Percentiles rank a stretch among this genome's conserved stretches.
These are phyloP conservation scores for Lasiodiplodia theobromae DNA, from an alignment of 2,329 filamentous ascomycete species.

Conservation along the genomic window DNA sequence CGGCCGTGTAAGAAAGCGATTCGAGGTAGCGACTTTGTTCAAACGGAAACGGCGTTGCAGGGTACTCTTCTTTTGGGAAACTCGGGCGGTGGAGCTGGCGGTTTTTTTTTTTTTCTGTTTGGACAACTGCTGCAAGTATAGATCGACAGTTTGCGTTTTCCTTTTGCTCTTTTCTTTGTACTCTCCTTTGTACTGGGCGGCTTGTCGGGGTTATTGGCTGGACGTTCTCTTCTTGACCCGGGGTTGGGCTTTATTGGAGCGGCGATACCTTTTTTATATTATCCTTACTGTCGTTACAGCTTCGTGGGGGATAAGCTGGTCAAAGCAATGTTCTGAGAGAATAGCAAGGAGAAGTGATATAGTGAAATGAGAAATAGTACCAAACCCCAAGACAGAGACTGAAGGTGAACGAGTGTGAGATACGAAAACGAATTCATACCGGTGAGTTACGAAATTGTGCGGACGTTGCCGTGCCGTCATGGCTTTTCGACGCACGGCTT, in stretches of 20 bases:
- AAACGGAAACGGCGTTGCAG: slow-evolving; percentile 19
- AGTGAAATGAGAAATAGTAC: slow-evolving; percentile 27
- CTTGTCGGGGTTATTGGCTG: not conserved
- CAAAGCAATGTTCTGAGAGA: slow-evolving; percentile 4
- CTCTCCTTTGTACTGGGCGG: slow-evolving; percentile 20
- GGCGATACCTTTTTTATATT: slow-evolving; percentile 19
- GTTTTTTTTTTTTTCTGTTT: not conserved
- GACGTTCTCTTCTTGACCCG: slow-evolving; percentile 20
- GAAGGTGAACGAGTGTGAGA: not conserved
- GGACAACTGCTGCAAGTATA: slow-evolving; percentile 2
- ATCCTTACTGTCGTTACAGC: slow-evolving; percentile 29
- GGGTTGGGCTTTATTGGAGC: slow-evolving; percentile 12
- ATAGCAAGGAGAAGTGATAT: slow-evolving; percentile 1
- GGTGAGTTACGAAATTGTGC: not conserved
- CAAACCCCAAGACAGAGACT: not conserved
- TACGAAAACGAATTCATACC: slow-evolving; percentile 14
- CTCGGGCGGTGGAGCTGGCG: slow-evolving; percentile 3
- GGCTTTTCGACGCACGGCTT: slow-evolving; percentile 7
- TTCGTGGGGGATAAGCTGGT: slow-evolving; percentile 12
- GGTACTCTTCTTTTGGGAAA: slow-evolving; percentile 17
- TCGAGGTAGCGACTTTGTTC: slow-evolving; percentile 24
- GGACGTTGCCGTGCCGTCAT: slow-evolving; percentile 4
- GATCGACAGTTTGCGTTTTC: slow-evolving; percentile 16
- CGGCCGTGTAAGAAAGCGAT: slow-evolving; percentile 20
- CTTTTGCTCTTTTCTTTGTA: slow-evolving; percentile 22